Evolutionary conservation across 73 alveolate species (phyloP), one percentile per base, ranked within the genome.

Genomic region (Tetrahymena malaccensis): DNA sequence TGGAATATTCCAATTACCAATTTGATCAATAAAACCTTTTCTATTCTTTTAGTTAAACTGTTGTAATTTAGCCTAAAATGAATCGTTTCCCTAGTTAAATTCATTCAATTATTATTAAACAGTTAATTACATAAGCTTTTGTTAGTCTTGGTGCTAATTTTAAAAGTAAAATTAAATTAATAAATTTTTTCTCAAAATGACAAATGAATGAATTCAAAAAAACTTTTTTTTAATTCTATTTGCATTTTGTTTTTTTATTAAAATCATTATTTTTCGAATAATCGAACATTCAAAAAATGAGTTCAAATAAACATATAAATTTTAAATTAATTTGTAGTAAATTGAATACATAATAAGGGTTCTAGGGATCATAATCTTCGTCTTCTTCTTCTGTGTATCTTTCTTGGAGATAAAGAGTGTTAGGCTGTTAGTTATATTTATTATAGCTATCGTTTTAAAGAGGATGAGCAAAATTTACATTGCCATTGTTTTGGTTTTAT

Each of bases 1-100:
- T 34, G 95, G 56, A 43, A 95, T 85, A 31, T 85, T 95, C 40
- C 93, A 85, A 95, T 95, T 95, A 10, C 97, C 97, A n/a, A 85
- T 94, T 56, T 95, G 55, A 50, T 95, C 97, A 27, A 95, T 85
- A 17, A 35, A 85, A 4, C 97, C 97, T 89, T 85, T 55, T 37
- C 94, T 95, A 10, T 94, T 94, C 43, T 35, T 95, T 85, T 95
- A 94, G 94, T 85, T 85, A 34, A 89, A 94, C 37, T 95, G 19
- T 70, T 70, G 19, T 4, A 70, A n/a, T 11, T 70, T 70, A 8
- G 17, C 89, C 37, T 27, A 27, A 31, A 70, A 70, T 25, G 34
- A 31, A 70, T 70, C 37, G 25, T 70, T 70, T 70, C 89, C 89
- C 37, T 70, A 70, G 31, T 70, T 70, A 11, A 70, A 70, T 17